These are phyloP conservation scores for Malassezia japonica DNA, from an alignment of 1,284 basidiomycete genomes.

Conservation along the genomic window DNA sequence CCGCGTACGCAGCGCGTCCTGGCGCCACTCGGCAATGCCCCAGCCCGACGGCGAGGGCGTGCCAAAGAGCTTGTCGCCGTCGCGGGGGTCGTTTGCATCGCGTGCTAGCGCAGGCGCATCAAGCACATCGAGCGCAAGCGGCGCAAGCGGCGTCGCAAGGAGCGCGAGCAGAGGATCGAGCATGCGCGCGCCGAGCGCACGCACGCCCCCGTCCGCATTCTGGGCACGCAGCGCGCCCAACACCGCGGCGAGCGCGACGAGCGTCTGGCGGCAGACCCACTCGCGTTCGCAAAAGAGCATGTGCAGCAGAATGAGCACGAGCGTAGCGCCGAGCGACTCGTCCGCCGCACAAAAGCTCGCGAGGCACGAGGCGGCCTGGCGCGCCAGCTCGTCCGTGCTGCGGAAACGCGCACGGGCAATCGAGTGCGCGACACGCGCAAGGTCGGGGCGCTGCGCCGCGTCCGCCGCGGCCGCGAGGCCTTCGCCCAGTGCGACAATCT, in stretches of 20 bases:
- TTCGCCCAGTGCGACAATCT: conserved; percentile 3
- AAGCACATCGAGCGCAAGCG: conserved; percentile 77
- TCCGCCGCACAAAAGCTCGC: conserved; percentile 23
- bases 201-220: conserved; percentile 50
- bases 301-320: conserved; percentile 68
- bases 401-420: conserved; percentile 80
- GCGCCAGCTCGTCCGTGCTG: conserved; percentile 83
- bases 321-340: conserved; percentile 30
- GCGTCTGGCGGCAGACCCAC: conserved; percentile 70
- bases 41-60: conserved; percentile 37
- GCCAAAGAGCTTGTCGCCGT: conserved; percentile 32
- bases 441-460: conserved; percentile 64
- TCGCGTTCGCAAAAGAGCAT: conserved; percentile 76
- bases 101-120: conserved; percentile 71
- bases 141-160: conserved; percentile 70
- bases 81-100: conserved; percentile 47
- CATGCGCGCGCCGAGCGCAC: conserved; percentile 69
- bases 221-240: conserved; percentile 54
- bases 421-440: conserved; percentile 75
- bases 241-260: conserved; percentile 79
- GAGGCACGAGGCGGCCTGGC: conserved; percentile 74
- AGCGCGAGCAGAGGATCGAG: conserved; percentile 81
- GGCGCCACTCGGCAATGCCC: conserved; percentile 38
- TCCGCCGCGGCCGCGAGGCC: conserved; percentile 57
- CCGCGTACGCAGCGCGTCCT: conserved; percentile 30